phyloP scores from a whole-genome alignment of 2,329 filamentous ascomycete species.

The Claviceps sp. region DNA sequence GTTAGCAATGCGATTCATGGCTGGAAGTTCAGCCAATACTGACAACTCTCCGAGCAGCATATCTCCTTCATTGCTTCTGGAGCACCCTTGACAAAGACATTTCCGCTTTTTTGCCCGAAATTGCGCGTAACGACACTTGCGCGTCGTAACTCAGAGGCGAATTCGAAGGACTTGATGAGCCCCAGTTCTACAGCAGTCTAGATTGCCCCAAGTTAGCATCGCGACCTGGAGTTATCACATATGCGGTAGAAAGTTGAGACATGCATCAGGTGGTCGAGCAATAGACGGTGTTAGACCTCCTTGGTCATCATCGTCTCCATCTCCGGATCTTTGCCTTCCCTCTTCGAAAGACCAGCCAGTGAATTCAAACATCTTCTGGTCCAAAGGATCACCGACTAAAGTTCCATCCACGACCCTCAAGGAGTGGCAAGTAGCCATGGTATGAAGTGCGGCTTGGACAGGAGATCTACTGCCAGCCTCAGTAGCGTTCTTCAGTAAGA shows the following conservation, averaged over 20 bases:
- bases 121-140: conserved; percentile 87
- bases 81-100: conserved; percentile 90
- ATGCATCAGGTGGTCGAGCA: conserved; percentile 58
- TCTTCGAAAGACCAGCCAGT: conserved; percentile 89
- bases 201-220: conserved; percentile 5
- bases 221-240: conserved; percentile 8
- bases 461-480: not conserved
- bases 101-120: conserved; percentile 71
- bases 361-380: conserved; percentile 98
- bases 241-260: not conserved
- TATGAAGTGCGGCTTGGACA: conserved; percentile 58
- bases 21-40: conserved; percentile 19
- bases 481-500: not conserved
- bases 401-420: conserved; percentile 77
- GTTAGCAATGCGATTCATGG: conserved; percentile 7
- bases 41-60: conserved; percentile 67
- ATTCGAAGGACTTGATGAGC: conserved; percentile 85
- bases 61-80: conserved; percentile 95
- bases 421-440: conserved; percentile 96
- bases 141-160: conserved; percentile 80
- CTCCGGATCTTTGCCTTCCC: conserved; percentile 54
- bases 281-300: conserved; percentile 73
- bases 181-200: conserved; percentile 64
- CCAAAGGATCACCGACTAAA: conserved; percentile 82
- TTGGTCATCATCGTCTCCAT: conserved; percentile 60